phyloP scores from a whole-genome alignment of 2,329 filamentous ascomycete genomes.

The Penicillium sp. region DNA sequence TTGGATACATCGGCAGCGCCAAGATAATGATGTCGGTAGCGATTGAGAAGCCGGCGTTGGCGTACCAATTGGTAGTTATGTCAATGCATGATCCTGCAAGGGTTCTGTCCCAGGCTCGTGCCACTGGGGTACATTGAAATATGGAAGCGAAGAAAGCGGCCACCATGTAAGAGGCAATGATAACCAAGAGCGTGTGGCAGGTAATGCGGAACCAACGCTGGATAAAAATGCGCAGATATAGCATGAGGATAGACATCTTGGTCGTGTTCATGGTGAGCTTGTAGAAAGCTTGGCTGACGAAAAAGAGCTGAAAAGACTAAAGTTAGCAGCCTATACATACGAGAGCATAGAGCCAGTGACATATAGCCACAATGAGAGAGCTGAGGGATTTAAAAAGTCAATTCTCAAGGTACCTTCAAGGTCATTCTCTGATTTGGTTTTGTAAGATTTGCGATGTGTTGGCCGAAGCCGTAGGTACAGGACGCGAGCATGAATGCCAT shows the following conservation, averaged over 20 bases:
- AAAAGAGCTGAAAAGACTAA: conserved; percentile 22
- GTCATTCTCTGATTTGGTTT: conserved; percentile 20
- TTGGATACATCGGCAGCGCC: conserved; percentile 41
- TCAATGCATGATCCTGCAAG: conserved; percentile 53
- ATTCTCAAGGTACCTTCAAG: conserved; percentile 23
- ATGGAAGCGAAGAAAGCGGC: conserved; percentile 31
- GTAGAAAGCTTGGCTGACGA: conserved; percentile 35
- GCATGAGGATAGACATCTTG: conserved; percentile 35
- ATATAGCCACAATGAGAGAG: no score
- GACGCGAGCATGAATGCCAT: conserved; percentile 31
- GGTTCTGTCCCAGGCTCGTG: conserved; percentile 28
- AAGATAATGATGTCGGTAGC: conserved; percentile 46
- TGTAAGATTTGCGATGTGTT: conserved; percentile 17
- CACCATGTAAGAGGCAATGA: conserved; percentile 31
- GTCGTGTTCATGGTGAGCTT: conserved; percentile 34
- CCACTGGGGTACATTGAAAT: conserved; percentile 33
- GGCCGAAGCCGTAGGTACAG: conserved; percentile 14
- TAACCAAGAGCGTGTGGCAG: conserved; percentile 26
- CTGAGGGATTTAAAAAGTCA: no score
- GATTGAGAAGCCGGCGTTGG: conserved; percentile 53
- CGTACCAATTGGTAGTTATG: conserved; percentile 57
- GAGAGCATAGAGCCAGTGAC: no score
- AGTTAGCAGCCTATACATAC: not conserved
- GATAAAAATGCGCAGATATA: conserved; percentile 33
- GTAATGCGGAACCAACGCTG: conserved; percentile 27